Base-by-base conservation (phyloP, 2,329 filamentous ascomycete species). In the Sphaerulina populicola region DNA sequence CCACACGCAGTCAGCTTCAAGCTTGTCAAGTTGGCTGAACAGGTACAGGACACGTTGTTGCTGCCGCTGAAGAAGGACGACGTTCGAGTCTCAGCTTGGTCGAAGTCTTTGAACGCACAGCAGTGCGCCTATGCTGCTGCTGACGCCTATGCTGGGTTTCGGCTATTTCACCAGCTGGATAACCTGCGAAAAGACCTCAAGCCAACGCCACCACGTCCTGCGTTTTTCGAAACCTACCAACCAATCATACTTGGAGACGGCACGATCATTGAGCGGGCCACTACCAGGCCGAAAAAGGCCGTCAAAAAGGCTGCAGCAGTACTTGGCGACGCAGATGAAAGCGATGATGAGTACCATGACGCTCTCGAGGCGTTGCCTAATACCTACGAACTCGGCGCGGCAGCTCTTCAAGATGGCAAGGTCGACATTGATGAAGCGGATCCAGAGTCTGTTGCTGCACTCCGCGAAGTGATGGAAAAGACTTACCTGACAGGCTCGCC, bases 71-170 rank as follows among this genome's bases (percentile, higher is more conserved):
- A 76, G 63, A 96, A 94, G 65, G 87, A 80, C 1, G 71, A 78
- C 38, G 86, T 94, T 1, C 78, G 90, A 14, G 76, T 76, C 1
- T 83, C 88, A 57, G 77, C 91, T 63, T 96, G 91, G 90, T 80
- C 80, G 27, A 70, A 73, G 52, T 63, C 72, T 0, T 70, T 96
- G 31, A 75, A 72, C 15, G 71, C 76, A 57, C 66, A 78, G 8
- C 90, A 96, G 64, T 77, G 87, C 14, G 68, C 77, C 75, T 91
- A 77, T 73, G 85, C 87, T 8, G 88, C 88, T 10, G 83, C 86
- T 0, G 88, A 94, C 66, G 85, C 88, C 0, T 96, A 95, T 64
- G 88, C 86, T 53, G 80, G 82, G 39, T 69, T 85, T 9, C 83
- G 87, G 50, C 72, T 96, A 1, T 94, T 81, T 62, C 74, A 87